Conservation (phyloP, 2,329 filamentous ascomycete species). For the Seiridium cupressi region DNA sequence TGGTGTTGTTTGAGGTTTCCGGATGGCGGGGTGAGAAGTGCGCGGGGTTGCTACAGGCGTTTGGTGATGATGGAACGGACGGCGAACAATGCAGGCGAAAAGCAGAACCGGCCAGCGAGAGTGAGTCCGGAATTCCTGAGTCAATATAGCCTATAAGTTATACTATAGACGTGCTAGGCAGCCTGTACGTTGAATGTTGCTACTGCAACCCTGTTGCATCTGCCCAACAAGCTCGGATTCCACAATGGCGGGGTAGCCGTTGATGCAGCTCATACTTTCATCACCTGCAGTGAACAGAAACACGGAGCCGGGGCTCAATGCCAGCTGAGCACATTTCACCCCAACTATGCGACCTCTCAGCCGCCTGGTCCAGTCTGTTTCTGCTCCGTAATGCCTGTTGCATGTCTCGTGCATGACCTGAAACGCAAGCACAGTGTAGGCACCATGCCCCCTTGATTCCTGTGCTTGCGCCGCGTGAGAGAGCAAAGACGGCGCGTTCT, state of each 20-base stretch:
- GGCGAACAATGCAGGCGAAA: no score
- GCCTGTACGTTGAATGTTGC: no score
- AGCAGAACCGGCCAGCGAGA: no score
- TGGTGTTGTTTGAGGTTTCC: conserved; percentile 4
- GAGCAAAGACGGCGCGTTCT: no score
- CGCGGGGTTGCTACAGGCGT: not conserved
- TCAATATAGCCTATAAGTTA: no score
- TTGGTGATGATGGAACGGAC: no score
- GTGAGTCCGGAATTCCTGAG: no score
- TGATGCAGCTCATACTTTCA: not conserved
- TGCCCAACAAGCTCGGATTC: not conserved
- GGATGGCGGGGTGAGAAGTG: not conserved
- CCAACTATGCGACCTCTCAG: not conserved
- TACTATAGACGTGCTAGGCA: no score
- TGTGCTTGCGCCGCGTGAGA: no score
- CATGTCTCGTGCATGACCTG: not conserved
- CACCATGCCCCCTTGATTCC: not conserved
- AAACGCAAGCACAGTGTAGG: not conserved
- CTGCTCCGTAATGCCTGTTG: not conserved
- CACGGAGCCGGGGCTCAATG: no score
- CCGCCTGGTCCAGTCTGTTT: not conserved
- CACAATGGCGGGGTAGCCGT: not conserved
- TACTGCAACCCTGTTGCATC: not conserved
- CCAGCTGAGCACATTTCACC: not conserved
- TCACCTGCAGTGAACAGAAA: not conserved